phyloP scores from a whole-genome alignment of 2,329 filamentous ascomycete genomes.

The Nigrospora oryzae region DNA sequence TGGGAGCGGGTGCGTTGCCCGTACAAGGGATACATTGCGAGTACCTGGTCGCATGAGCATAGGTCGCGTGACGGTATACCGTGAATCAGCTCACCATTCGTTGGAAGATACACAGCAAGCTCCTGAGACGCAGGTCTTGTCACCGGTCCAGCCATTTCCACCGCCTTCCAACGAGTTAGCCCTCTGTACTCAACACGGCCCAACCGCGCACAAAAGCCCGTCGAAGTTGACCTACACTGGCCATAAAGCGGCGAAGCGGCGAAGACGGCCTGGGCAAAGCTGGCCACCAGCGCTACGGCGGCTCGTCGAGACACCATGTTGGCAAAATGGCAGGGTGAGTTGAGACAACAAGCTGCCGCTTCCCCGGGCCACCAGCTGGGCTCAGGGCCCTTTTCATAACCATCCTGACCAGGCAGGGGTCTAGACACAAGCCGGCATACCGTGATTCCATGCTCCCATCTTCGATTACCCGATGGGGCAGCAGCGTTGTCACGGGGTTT shows the following conservation, averaged over 20 bases:
- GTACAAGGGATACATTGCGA: conserved; percentile 1
- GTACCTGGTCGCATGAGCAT: neutral
- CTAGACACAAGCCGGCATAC: too few species aligned
- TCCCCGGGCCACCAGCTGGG: too few species aligned
- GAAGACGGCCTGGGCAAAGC: neutral
- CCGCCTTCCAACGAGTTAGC: neutral
- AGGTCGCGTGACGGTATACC: neutral
- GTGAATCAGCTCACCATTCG: neutral
- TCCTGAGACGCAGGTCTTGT: neutral
- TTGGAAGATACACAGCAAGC: neutral
- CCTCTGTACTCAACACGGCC: neutral
- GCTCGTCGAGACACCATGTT: neutral
- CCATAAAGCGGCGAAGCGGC: conserved; percentile 1
- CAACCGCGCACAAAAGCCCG: too few species aligned
- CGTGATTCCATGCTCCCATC: too few species aligned
- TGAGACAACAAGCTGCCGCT: too few species aligned
- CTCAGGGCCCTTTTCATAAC: too few species aligned
- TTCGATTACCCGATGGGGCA: too few species aligned
- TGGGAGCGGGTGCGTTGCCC: neutral
- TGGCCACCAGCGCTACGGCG: neutral
- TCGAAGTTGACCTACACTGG: neutral
- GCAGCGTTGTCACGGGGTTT: too few species aligned
- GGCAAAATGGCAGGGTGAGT: neutral
- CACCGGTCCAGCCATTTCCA: neutral
- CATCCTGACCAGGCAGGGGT: too few species aligned